These are phyloP conservation scores for Podospora anserina DNA, from an alignment of 495 filamentous ascomycete genomes.

Conservation along the genomic window DNA sequence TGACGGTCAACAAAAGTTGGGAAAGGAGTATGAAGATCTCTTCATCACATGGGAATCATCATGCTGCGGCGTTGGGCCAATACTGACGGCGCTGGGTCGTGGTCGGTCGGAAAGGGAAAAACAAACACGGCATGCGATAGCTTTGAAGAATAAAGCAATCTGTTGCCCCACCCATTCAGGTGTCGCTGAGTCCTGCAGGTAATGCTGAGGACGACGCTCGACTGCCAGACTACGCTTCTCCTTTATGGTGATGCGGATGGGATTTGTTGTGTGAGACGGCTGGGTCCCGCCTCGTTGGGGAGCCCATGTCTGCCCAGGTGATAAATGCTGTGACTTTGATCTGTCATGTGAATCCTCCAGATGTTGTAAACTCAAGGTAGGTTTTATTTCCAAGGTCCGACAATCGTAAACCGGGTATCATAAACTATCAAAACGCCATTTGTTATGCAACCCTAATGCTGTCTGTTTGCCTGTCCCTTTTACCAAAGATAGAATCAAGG, in stretches of 20 bases:
- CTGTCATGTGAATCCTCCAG: neutral
- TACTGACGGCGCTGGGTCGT: slow-evolving; percentile 7
- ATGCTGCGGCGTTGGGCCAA: slow-evolving; percentile 40
- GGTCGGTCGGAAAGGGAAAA: neutral
- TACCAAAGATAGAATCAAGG: neutral
- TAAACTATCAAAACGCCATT: neutral
- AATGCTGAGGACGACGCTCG: slow-evolving; percentile 72
- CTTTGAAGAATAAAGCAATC: slow-evolving; percentile 51
- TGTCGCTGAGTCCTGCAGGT: slow-evolving; percentile 77
- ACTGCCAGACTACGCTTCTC: slow-evolving; percentile 67
- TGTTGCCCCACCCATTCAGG: slow-evolving; percentile 61
- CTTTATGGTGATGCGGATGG: slow-evolving; percentile 10
- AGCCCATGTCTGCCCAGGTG: neutral
- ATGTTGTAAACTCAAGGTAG: neutral
- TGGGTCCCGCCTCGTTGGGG: neutral
- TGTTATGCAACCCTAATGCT: neutral
- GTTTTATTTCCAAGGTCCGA: neutral
- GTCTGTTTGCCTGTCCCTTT: neutral
- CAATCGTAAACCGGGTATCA: slow-evolving; percentile 4
- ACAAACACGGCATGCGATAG: slow-evolving; percentile 33
- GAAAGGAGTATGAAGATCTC: neutral
- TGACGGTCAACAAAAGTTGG: slow-evolving; percentile 11
- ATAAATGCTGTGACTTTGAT: neutral
- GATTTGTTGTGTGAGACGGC: neutral
- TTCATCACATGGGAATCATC: slow-evolving; percentile 17